Base-by-base conservation (phyloP, 768 basidiomycete species). In the Phlegmacium glaucopus region DNA sequence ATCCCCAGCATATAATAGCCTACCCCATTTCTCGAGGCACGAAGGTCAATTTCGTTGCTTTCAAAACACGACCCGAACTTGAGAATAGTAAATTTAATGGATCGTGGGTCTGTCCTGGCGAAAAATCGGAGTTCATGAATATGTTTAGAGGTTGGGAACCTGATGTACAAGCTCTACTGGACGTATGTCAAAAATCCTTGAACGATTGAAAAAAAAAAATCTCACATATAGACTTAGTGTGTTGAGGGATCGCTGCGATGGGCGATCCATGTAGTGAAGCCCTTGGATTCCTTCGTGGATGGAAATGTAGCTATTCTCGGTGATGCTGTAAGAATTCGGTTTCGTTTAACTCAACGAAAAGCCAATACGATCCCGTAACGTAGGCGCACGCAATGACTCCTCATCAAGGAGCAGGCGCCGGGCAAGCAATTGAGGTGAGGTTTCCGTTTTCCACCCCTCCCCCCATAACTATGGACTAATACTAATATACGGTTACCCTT, bases 11-110 rank as follows among this genome's bases (percentile, higher is more conserved):
- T 57, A 59, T 84, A 35, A 71, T 87, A 12, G 76, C 72, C 2
- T 87, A 87, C 59, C 77, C 83, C 0, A 79, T 87, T 11, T 69
- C 78, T 3, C 70, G 70, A 26, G 82, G 83, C 6, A 75, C 69
- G 52, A 63, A 73, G 49, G 66, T 89, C 54, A 89, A 86, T 54
- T 72, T 86, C 47, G 85, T 76, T 13, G 82, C 80, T 1, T 82
- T 83, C 55, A 69, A 63, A 18, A 60, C 74, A 15, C 66, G 69
- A 18, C 74, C 75, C 49, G 76, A 82, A 25, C 65, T 76, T n/a
- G 76, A 84, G 53, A 65, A 69, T 48, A 76, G 81, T 1, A 60
- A 61, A 17, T 79, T 72, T 49, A 62, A 72, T 10, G 76, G 72
- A 4, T 67, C 76, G 11, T 83, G 80, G 82, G 72, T 82, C 5